A percentile compares a stretch with the other conserved stretches of the same genome.
These are phyloP conservation scores for Phialophora tarda DNA, from an alignment of 2,329 filamentous ascomycete species.

Conservation along the genomic window DNA sequence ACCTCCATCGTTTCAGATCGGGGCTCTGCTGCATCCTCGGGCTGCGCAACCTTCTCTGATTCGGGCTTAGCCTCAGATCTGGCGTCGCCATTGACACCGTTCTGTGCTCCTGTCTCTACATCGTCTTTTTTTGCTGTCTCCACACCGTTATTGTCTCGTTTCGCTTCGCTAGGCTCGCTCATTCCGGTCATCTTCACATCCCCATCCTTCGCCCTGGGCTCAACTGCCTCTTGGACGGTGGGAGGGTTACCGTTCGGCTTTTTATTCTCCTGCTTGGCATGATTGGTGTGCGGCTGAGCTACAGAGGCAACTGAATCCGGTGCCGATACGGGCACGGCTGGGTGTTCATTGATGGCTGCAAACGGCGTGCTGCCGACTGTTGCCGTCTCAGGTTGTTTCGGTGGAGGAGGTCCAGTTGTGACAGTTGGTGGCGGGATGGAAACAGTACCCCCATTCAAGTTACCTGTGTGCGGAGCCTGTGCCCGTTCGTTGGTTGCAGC, in stretches of 20 bases:
- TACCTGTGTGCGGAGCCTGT: background rate
- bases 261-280: background rate
- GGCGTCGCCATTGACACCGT: constrained; percentile 2
- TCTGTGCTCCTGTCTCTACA: constrained; percentile 7
- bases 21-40: constrained; percentile 4
- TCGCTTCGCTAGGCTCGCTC: background rate
- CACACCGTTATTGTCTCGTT: constrained; percentile 4
- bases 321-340: background rate
- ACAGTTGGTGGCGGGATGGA: constrained; percentile 2
- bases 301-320: background rate
- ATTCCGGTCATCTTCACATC: constrained; percentile 24
- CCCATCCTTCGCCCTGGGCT: constrained; percentile 9
- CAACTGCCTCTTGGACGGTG: background rate
- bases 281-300: background rate
- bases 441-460: constrained; percentile 5
- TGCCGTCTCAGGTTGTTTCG: background rate
- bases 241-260: background rate
- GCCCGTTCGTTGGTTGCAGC: background rate
- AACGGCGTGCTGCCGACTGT: constrained; percentile 3
- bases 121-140: background rate
- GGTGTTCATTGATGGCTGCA: background rate
- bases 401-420: background rate
- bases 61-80: constrained; percentile 7
- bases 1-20: constrained; percentile 29
- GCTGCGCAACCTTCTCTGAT: background rate